Evolutionary conservation across 1,284 basidiomycete species (phyloP).

Genomic region (Ceratobasidium papillatum): DNA sequence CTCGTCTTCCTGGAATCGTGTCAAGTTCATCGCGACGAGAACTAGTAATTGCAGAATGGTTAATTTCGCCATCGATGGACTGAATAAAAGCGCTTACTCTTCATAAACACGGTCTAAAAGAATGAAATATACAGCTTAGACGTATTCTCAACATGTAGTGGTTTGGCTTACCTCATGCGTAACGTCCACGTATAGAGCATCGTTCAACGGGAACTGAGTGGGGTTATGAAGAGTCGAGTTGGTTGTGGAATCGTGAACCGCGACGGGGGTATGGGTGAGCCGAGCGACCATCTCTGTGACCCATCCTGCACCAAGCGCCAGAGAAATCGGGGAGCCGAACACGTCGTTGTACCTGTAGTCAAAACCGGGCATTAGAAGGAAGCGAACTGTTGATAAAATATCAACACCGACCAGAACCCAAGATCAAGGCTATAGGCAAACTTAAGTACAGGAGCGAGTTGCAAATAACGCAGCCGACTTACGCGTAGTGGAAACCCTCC

Average conservation of each 20-base stretch:
- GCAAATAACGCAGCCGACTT: conserved; percentile 47
- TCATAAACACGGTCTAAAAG: conserved; percentile 28
- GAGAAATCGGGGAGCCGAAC: conserved; percentile 62
- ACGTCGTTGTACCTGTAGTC: conserved; percentile 54
- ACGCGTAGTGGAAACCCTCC: conserved; percentile 66
- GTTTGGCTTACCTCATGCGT: conserved; percentile 55
- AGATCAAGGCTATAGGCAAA: conserved; percentile 50
- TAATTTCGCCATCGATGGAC: not conserved
- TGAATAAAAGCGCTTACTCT: conserved; percentile 32
- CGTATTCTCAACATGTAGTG: not conserved
- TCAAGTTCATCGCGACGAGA: conserved; percentile 55
- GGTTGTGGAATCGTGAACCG: conserved; percentile 59
- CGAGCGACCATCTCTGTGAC: conserved; percentile 65
- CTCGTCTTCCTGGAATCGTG: conserved; percentile 71
- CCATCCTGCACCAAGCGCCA: conserved; percentile 71
- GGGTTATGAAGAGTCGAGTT: conserved; percentile 66
- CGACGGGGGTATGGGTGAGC: conserved; percentile 60
- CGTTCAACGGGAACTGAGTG: conserved; percentile 67
- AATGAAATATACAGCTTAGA: not conserved
- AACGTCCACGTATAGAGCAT: conserved; percentile 67
- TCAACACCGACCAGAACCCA: conserved; percentile 60
- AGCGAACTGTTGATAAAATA: not conserved
- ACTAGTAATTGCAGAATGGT: conserved; percentile 29
- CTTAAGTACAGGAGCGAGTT: conserved; percentile 43
- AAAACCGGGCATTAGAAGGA: no score